A percentile compares a stretch with the other conserved stretches of the same genome.
Conservation (phyloP, 2,329 filamentous ascomycete species). For the Alternaria arbusti region DNA sequence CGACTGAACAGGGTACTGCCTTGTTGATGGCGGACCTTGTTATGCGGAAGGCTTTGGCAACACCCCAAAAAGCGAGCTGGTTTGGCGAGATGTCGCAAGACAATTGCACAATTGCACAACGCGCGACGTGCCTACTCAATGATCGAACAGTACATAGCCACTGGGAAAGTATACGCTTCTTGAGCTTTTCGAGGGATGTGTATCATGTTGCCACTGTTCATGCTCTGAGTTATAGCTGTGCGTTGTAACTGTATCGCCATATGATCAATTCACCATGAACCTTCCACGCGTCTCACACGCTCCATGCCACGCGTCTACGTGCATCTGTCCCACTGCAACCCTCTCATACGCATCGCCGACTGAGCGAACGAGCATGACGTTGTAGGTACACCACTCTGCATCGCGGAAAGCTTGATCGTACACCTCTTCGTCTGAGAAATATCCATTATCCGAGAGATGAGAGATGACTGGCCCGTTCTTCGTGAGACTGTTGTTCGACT, state of each 20-base stretch:
- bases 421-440: neutral
- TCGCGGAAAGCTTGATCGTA: neutral
- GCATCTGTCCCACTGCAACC: constrained; percentile 2
- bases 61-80: neutral
- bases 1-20: neutral
- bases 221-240: neutral
- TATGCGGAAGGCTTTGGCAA: neutral
- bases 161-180: neutral
- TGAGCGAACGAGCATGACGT: constrained; percentile 1
- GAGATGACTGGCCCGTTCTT: constrained; percentile 5
- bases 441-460: neutral
- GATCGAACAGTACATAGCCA: neutral
- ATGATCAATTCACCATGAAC: neutral
- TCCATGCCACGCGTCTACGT: constrained; percentile 1
- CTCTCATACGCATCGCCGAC: neutral
- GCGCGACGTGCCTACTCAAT: neutral
- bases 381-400: constrained; percentile 5
- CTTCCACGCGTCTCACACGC: neutral
- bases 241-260: neutral
- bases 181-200: neutral
- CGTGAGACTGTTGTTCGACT: neutral
- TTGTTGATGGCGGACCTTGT: neutral
- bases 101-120: neutral
- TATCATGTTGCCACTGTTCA: neutral
- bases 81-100: neutral